Evolutionary conservation across 2,329 filamentous ascomycete species (phyloP).

Genomic region (Xylariaceae sp.): DNA sequence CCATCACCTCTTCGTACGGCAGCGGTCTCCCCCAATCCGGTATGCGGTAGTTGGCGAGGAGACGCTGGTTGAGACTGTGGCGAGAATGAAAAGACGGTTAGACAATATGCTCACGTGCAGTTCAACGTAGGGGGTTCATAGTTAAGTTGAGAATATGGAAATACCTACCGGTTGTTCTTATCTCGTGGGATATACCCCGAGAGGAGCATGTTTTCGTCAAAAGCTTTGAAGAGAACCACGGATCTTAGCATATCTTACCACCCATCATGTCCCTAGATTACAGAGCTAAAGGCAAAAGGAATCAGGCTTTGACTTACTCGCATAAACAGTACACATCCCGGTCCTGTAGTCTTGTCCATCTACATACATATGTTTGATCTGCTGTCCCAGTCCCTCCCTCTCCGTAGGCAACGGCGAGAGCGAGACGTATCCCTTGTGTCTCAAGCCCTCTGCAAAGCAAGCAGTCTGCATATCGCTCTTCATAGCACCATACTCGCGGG

Average conservation of each 20-base stretch:
- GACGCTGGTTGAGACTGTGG: slow-evolving; percentile 30
- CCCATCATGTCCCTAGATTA: no score
- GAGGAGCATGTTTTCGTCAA: slow-evolving; percentile 44
- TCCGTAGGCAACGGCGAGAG: slow-evolving; percentile 35
- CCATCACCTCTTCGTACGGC: slow-evolving; percentile 43
- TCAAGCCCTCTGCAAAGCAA: slow-evolving; percentile 48
- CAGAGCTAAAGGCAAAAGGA: neutral
- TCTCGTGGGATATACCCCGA: slow-evolving; percentile 53
- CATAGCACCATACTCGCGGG: slow-evolving; percentile 42
- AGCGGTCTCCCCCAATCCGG: neutral
- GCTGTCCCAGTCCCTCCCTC: neutral
- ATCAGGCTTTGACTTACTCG: slow-evolving; percentile 46
- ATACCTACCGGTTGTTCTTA: slow-evolving; percentile 47
- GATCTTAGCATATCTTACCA: no score
- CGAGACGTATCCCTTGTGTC: slow-evolving; percentile 48
- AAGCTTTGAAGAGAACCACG: slow-evolving; percentile 35
- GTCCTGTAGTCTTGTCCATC: slow-evolving; percentile 46
- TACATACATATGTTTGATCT: slow-evolving; percentile 50
- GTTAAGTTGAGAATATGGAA: no score
- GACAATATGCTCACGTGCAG: no score
- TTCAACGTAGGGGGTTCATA: no score
- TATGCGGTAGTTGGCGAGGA: slow-evolving; percentile 30
- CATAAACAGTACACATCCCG: slow-evolving; percentile 51
- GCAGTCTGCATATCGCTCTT: slow-evolving; percentile 40
- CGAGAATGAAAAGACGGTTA: neutral